Evolutionary conservation across 352 stramenopile species (phyloP).

Genomic region (Blastocystis sp.): DNA sequence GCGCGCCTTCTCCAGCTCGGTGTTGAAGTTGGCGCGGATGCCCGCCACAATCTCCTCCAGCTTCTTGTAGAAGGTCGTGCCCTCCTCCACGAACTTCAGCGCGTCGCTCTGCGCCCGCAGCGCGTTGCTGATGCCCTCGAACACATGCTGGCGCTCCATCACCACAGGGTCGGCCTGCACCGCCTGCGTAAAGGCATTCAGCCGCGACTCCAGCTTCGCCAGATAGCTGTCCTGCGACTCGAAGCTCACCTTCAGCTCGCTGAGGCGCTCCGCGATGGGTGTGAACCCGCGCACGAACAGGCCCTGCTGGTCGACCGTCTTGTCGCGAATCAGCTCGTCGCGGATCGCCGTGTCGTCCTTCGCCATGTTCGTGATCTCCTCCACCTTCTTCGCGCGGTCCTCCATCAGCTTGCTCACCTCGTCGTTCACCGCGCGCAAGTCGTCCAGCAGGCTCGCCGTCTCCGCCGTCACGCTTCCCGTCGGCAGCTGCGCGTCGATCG

Average conservation of each 20-base stretch:
- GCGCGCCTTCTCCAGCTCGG: not conserved
- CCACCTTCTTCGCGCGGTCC: not conserved
- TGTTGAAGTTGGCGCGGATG: not conserved
- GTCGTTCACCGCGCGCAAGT: not conserved
- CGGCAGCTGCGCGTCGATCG: conserved; percentile 14
- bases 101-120: not conserved
- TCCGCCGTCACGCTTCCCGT: not conserved
- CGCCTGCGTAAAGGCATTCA: not conserved
- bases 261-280: not conserved
- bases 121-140: not conserved
- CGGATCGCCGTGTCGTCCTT: conserved; percentile 19
- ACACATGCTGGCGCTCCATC: not conserved
- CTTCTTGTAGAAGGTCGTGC: conserved; percentile 1
- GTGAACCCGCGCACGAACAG: conserved; percentile 3
- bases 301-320: not conserved
- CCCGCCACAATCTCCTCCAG: not conserved
- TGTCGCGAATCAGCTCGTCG: conserved; percentile 19
- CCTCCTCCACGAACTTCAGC: not conserved
- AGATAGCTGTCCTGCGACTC: conserved; percentile 27
- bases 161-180: not conserved
- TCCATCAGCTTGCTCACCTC: conserved; percentile 12
- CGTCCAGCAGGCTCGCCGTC: not conserved
- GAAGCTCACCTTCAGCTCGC: conserved; percentile 21
- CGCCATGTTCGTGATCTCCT: conserved; percentile 20
- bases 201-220: not conserved